Evolutionary conservation across 352 stramenopile genomes (phyloP), one percentile per base, ranked within the genome.

Genomic region (Globisporangium perplexum): DNA sequence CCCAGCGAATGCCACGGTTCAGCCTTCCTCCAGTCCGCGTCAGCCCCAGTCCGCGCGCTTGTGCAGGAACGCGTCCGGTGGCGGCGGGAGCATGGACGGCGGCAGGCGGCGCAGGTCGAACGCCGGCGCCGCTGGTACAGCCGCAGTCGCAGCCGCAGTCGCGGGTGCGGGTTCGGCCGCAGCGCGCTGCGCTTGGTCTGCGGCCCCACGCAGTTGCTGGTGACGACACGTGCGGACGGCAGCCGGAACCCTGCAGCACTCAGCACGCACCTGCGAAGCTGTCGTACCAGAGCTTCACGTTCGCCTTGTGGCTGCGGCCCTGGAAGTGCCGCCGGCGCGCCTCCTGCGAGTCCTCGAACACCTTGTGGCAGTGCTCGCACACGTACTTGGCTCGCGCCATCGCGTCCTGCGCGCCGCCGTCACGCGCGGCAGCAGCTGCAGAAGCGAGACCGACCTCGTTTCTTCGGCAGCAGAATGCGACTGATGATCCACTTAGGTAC

Each of bases 271-370:
- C 81, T 71, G 64, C 59, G 53, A 90, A 81, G 62, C 79, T 87
- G 60, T 86, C 82, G 68, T 86, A 92, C 77, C 77, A 94, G 47
- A 90, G 71, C 53, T 92, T 90, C 43, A 94, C 83, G 61, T 94
- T 94, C 20, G 69, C 54, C 53, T 83, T 87, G 62, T 94, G 83
- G 53, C 77, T 84, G 50, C 83, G 79, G 0, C 83, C 83, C 10
- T 61, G 69, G 35, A 73, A 72, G 57, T 94, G 83, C 48, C 80
- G 72, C 43, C 72, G 71, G 24, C 83, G 72, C 45, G 81, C 70
- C 23, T 90, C 81, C 44, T 81, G 68, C 44, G 81, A 87, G 65
- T 94, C 79, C 43, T 89, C 79, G 60, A 89, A 92, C 43, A 68
- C 68, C 63, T 90, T 88, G 60, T 91, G 71, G 64, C 83, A 94